Conservation (phyloP, 2,329 filamentous ascomycete genomes). For the Stromatinia cepivora region DNA sequence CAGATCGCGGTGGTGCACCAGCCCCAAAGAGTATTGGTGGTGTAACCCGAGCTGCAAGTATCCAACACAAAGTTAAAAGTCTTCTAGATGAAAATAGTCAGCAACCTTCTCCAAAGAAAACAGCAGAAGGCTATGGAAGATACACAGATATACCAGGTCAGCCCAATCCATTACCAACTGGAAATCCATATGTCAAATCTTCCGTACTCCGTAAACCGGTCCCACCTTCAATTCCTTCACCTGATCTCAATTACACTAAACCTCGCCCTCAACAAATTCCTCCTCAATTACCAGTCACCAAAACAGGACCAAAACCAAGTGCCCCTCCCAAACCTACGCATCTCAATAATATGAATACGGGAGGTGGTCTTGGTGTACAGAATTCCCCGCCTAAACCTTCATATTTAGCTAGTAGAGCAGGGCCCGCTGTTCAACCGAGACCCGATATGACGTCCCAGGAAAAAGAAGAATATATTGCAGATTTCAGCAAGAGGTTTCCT, state of each 20-base stretch:
- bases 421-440: conserved; percentile 43
- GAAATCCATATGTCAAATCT: conserved; percentile 37
- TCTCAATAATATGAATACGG: conserved; percentile 55
- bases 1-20: conserved; percentile 55
- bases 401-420: conserved; percentile 44
- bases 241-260: conserved; percentile 36
- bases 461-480: conserved; percentile 63
- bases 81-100: conserved; percentile 76
- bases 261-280: conserved; percentile 32
- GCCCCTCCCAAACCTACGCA: conserved; percentile 64
- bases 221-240: conserved; percentile 28
- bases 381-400: conserved; percentile 46
- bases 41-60: conserved; percentile 71
- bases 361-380: conserved; percentile 41
- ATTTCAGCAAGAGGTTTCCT: conserved; percentile 85
- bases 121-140: conserved; percentile 85
- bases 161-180: conserved; percentile 26
- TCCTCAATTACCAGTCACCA: conserved; percentile 35
- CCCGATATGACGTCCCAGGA: conserved; percentile 58
- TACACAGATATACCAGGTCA: conserved; percentile 60
- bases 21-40: conserved; percentile 58
- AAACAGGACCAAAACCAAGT: conserved; percentile 47
- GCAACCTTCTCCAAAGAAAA: conserved; percentile 59
- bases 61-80: conserved; percentile 87
- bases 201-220: conserved; percentile 49